Conservation (phyloP, 208 protist genomes). For the Wallacemonas sp. region DNA sequence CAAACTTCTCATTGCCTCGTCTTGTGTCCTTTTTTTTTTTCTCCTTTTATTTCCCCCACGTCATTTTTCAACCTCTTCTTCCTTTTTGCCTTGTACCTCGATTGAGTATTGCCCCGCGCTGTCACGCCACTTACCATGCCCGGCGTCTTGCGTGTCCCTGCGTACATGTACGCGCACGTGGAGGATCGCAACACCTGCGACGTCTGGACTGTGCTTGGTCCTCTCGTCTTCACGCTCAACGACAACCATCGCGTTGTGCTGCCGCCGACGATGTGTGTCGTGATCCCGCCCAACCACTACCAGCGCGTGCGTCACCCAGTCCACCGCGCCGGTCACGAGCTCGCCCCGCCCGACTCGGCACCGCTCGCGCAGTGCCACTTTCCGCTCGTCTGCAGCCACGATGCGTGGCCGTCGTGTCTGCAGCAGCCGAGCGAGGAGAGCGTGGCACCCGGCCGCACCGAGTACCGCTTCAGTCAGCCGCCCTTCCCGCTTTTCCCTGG, state of each 20-base stretch:
- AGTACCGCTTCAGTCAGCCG: conserved; percentile 73
- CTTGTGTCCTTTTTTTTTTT: no score
- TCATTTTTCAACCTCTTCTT: no score
- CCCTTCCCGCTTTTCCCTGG: conserved; percentile 94
- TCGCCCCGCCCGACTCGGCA: no score
- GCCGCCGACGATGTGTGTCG: conserved; percentile 43
- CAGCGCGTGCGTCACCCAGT: conserved; percentile 88
- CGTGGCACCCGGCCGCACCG: conserved; percentile 59
- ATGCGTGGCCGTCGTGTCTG: not conserved
- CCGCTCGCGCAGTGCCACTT: conserved; percentile 2
- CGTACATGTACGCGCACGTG: conserved; percentile 86
- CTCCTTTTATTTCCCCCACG: no score
- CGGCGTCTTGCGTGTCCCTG: conserved; percentile 53
- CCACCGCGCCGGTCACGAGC: conserved; percentile 14
- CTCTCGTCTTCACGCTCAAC: conserved; percentile 78
- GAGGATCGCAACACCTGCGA: conserved; percentile 82
- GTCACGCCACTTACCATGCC: no score
- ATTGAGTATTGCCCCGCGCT: no score
- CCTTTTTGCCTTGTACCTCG: no score
- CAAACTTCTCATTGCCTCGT: no score
- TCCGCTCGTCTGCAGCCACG: conserved; percentile 8
- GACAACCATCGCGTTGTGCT: conserved; percentile 68
- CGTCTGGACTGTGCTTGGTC: conserved; percentile 83
- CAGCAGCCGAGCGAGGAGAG: not conserved
- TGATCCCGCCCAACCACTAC: conserved; percentile 91